Evolutionary conservation across 768 basidiomycete genomes (phyloP), one percentile per base, ranked within the genome.

Genomic region (Podaxis sp.): DNA sequence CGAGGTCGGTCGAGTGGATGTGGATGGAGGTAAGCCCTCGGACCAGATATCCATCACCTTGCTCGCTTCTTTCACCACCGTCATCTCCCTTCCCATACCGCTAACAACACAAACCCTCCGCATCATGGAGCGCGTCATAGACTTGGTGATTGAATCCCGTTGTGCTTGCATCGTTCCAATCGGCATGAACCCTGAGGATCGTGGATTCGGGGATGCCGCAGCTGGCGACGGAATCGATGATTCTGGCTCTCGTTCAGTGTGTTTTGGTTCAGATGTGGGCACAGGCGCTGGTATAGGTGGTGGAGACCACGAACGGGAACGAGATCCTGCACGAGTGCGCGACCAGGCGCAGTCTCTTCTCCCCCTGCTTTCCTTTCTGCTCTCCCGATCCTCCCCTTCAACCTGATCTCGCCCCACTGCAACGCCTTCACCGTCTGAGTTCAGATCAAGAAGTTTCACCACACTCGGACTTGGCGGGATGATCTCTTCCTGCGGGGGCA

Each of bases 111-210:
- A 47, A 50, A 50, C 69, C 13, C 70, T 67, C 27, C 67, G 71
- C 36, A 61, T 37, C 14, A 55, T 27, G 25, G 59, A 48, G n/a
- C 50, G 53, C 13, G 52, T n/a, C 59, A 48, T 54, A 7, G 59
- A 18, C 7, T 48, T 47, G 7, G 59, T 55, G 10, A 74, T 67
- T 0, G 75, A 71, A 44, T 78, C 77, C 51, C 75, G 73, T 56
- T 80, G 82, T 52, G 76, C 44, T 14, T 48, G 32, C 40, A 61
- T 50, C 0, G 82, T 82, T 4, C 80, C 77, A 11, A 90, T 81
- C 0, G 89, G 84, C 18, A 90, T 78, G 65, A 91, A 91, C 1
- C 89, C 90, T 54, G 88, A 90, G 1, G 89, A 91, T 2, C 89
- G 84, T 27, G 88, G 87, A 68, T 90, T 86, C 0, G 89, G 88